Evolutionary conservation across 2,329 filamentous ascomycete genomes (phyloP), one percentile per base, ranked within the genome.

Genomic region (Colletotrichum sp.): DNA sequence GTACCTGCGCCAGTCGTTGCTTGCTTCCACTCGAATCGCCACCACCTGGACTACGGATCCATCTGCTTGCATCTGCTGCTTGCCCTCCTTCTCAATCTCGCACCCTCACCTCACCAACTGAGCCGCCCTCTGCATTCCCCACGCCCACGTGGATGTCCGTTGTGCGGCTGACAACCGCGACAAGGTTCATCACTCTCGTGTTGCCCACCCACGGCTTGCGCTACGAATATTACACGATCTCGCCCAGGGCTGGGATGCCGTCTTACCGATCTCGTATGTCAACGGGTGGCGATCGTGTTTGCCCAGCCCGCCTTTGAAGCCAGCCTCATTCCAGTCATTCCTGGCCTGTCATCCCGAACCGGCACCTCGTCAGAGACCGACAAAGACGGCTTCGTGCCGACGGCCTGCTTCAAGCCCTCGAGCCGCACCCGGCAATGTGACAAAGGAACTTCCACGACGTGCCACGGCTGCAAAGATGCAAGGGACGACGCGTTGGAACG

Each of bases 401-500:
- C 13, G 49, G 10, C n/a, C 16, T 57, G 15, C 66, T 34, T 12
- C 52, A 59, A 60, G 15, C 16, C 69, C 52, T 71, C 30, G 28
- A 59, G 65, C 65, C 34, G 64, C 70, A 65, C 64, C 32, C 65
- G 70, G 57, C 55, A 67, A 26, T 62, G 36, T 24, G 62, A 55
- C 44, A 72, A 64, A 68, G 57, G 26, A 55, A 65, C 52, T 63
- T 34, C 44, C 30, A 26, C 57, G 44, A 30, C 39, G 34, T 57
- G 49, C 59, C 26, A 69, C 70, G 34, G 34, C 70, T 67, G 30
- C 24, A 36, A 67, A 67, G 49, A 67, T 74, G 70, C 64, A 76
- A 76, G 74, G 70, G 74, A 28, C 69, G n/a, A 64, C 57, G 65
- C 71, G 39, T 64, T 76, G 74, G 70, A 69, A 76, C 65, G 70